These are phyloP conservation scores for Claviceps cyperi DNA, from an alignment of 2,329 filamentous ascomycete species.

Conservation along the genomic window DNA sequence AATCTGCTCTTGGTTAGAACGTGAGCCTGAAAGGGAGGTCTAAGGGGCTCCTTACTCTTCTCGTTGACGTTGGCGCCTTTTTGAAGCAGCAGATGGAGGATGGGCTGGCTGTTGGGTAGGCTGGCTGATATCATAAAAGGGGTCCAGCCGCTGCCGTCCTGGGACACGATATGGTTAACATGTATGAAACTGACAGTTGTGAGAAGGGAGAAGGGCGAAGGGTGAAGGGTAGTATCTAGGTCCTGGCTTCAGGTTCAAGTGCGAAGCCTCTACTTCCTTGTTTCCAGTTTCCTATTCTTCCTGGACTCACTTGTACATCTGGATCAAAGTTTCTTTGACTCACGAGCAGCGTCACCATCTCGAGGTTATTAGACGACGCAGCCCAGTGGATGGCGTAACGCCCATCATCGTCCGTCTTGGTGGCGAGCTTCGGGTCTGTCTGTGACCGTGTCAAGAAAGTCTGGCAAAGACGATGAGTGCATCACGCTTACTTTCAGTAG, in stretches of 20 bases:
- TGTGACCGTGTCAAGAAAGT: conserved; percentile 17
- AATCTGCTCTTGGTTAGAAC: conserved; percentile 16
- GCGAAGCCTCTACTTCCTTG: background rate
- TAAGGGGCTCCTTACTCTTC: conserved; percentile 39
- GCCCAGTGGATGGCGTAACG: conserved; percentile 93
- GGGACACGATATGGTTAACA: background rate
- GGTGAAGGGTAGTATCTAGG: too few species aligned
- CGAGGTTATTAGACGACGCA: conserved; percentile 62
- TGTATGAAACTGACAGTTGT: too few species aligned
- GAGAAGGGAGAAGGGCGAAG: too few species aligned
- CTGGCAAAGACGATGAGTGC: background rate
- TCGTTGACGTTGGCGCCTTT: conserved; percentile 60
- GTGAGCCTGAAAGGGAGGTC: background rate
- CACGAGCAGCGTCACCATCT: conserved; percentile 60
- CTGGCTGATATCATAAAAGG: conserved; percentile 71
- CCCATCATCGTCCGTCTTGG: conserved; percentile 65
- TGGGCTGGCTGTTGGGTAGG: conserved; percentile 53
- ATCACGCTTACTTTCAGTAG: conserved; percentile 7
- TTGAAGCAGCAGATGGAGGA: conserved; percentile 52
- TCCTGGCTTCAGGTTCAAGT: too few species aligned
- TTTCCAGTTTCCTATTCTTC: background rate
- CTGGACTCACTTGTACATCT: conserved; percentile 52
- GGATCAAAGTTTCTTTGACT: conserved; percentile 64
- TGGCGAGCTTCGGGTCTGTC: conserved; percentile 67
- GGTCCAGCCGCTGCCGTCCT: conserved; percentile 72